Conservation (phyloP, 352 stramenopile species). For the Halophytophthora batemanensis region DNA sequence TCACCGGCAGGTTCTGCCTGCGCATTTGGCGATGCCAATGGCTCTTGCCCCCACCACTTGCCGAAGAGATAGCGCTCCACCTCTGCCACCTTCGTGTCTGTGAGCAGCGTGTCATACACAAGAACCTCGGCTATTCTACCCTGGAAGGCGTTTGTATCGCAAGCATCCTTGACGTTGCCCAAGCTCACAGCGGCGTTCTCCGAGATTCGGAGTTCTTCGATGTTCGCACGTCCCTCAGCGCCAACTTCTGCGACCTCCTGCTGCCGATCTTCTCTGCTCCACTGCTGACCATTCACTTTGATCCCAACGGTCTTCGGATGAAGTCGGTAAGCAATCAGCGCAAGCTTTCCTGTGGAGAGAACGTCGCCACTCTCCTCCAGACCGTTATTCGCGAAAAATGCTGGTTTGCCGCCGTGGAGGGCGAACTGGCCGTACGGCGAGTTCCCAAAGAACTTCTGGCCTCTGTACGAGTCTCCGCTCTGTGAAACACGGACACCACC, state of each 20-base stretch:
- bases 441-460: conserved; percentile 72
- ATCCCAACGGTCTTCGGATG: conserved; percentile 40
- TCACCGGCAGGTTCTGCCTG: not conserved
- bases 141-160: conserved; percentile 60
- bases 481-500: conserved; percentile 7
- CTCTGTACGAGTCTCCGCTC: conserved; percentile 32
- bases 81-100: conserved; percentile 18
- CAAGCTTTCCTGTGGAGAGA: conserved; percentile 22
- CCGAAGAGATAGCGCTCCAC: conserved; percentile 44
- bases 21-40: conserved; percentile 12
- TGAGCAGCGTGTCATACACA: conserved; percentile 45
- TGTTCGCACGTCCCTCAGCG: conserved; percentile 4
- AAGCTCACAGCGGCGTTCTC: conserved; percentile 46
- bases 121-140: conserved; percentile 53
- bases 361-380: conserved; percentile 30
- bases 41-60: conserved; percentile 46
- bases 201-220: conserved; percentile 36
- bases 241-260: too few relatives aligned
- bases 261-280: conserved; percentile 14
- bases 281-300: conserved; percentile 31
- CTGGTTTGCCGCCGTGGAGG: conserved; percentile 51
- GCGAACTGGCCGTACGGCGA: conserved; percentile 66
- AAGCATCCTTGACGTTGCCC: conserved; percentile 48
- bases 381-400: conserved; percentile 47
- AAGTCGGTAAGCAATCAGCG: conserved; percentile 49